A percentile compares a stretch with the other conserved stretches of the same genome.
phyloP scores from a whole-genome alignment of 2,329 filamentous ascomycete species.

The Venturia nashicola region DNA sequence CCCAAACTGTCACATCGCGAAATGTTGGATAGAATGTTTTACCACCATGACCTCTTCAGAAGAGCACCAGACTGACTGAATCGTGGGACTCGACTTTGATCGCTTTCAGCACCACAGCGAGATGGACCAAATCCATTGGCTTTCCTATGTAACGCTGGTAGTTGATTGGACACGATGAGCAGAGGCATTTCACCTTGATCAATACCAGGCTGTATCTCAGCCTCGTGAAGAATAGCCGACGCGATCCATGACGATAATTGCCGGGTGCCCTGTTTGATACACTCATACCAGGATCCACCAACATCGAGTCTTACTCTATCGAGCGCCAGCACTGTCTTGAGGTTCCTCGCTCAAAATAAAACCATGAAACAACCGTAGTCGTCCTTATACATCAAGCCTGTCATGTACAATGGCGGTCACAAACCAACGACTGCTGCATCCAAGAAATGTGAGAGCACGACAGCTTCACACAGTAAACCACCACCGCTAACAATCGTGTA shows the following conservation, averaged over 20 bases:
- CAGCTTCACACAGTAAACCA: not conserved
- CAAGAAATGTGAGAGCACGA: not conserved
- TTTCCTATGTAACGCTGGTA: too few species aligned
- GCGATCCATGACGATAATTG: not conserved
- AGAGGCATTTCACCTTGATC: not conserved
- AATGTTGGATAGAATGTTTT: too few species aligned
- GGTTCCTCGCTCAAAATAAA: not conserved
- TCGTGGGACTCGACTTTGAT: too few species aligned
- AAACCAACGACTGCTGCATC: conserved; percentile 2
- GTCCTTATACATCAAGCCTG: not conserved
- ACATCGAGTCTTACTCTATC: not conserved
- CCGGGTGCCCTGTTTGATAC: not conserved
- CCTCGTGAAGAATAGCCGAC: not conserved
- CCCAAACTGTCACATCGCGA: too few species aligned
- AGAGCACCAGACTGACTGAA: too few species aligned
- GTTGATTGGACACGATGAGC: not conserved
- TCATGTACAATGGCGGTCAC: conserved; percentile 1
- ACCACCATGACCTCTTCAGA: too few species aligned
- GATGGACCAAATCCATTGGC: too few species aligned
- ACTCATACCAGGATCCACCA: not conserved
- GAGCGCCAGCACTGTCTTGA: not conserved
- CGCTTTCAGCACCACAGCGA: too few species aligned
- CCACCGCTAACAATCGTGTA: not conserved
- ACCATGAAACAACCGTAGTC: not conserved
- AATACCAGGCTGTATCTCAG: conserved; percentile 1